Conservation (phyloP, 2,329 filamentous ascomycete species). For the Fusarium pseudograminearum region DNA sequence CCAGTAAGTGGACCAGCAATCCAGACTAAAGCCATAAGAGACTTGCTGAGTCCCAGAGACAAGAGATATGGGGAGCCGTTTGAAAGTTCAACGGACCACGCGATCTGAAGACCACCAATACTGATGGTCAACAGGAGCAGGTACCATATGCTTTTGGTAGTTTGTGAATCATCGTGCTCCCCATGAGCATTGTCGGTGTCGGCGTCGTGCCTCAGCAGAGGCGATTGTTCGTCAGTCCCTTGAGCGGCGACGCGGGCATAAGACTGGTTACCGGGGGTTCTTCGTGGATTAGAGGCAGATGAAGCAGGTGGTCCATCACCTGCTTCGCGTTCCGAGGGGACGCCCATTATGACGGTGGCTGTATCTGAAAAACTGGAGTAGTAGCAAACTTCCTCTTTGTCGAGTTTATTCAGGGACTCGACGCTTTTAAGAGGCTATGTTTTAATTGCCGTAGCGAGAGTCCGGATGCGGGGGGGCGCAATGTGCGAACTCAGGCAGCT, state of each 20-base stretch:
- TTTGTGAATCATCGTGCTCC: slow-evolving; percentile 57
- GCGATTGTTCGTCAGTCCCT: slow-evolving; percentile 49
- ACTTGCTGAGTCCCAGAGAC: slow-evolving; percentile 85
- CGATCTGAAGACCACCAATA: slow-evolving; percentile 90
- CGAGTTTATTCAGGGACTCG: slow-evolving; percentile 13
- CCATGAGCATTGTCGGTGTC: slow-evolving; percentile 18
- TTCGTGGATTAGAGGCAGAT: slow-evolving; percentile 19
- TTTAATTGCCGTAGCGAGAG: slow-evolving; percentile 16
- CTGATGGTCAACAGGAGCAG: slow-evolving; percentile 86
- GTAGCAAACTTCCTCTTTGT: slow-evolving; percentile 17
- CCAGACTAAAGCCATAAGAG: slow-evolving; percentile 85
- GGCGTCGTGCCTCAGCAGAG: slow-evolving; percentile 43
- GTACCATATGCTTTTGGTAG: slow-evolving; percentile 86
- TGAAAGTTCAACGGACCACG: slow-evolving; percentile 94
- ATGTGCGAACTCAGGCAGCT: slow-evolving; percentile 3
- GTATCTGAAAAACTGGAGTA: slow-evolving; percentile 9
- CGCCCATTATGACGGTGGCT: slow-evolving; percentile 27
- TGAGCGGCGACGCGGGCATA: slow-evolving; percentile 31
- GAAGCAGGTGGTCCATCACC: slow-evolving; percentile 18
- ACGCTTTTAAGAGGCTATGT: slow-evolving; percentile 21
- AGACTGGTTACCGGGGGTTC: slow-evolving; percentile 29
- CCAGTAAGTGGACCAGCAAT: slow-evolving; percentile 84
- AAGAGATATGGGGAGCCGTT: slow-evolving; percentile 89
- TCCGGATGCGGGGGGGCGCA: slow-evolving; percentile 30
- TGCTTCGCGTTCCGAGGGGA: slow-evolving; percentile 18